Evolutionary conservation across 208 protist genomes (phyloP), one percentile per base, ranked within the genome.

Genomic region (Vickermania spadyakhi): DNA sequence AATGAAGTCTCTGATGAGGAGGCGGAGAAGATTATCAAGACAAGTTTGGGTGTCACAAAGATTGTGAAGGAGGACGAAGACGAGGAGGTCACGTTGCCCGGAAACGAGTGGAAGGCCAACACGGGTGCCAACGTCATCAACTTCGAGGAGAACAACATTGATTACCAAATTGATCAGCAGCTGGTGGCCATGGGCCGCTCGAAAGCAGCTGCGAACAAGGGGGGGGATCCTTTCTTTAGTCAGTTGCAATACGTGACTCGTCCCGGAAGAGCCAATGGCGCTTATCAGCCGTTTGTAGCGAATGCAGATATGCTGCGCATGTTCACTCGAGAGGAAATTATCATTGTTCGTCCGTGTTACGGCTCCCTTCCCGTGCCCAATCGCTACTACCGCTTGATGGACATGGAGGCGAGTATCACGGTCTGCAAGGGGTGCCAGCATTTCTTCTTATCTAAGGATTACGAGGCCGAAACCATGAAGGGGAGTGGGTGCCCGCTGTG

Each of bases 351-450:
- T 50, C 64, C 76, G 4, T 64, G 64, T 0, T 90, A 85, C 70
- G 82, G 84, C 25, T 63, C 52, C 3, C 67, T 93, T 52, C 71
- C 72, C 1, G 73, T 89, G 30, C 78, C 76, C 42, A 89, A 89
- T 53, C 80, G 86, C 56, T 98, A 96, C 77, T 98, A 95, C 66
- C 80, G 89, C 18, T 62, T 93, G 36, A 79, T 97, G 72, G 72
- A 91, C 28, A 52, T 70, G 2, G 88, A 89, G 55, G 70, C 83
- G 0, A 64, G 61, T n/a, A 83, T 98, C 50, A 62, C 78, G 2
- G 62, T 96, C 23, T 98, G 93, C 69, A 65, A 68, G 2, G 72
- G 78, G n/a, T 98, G 95, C 73, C 89, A 96, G 68, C 95, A 96
- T 75, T 97, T 98, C 64, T 98, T 97, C 71, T 72, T 82, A 62